phyloP scores from a whole-genome alignment of 768 basidiomycete genomes.

The Tephrocybe sp. region DNA sequence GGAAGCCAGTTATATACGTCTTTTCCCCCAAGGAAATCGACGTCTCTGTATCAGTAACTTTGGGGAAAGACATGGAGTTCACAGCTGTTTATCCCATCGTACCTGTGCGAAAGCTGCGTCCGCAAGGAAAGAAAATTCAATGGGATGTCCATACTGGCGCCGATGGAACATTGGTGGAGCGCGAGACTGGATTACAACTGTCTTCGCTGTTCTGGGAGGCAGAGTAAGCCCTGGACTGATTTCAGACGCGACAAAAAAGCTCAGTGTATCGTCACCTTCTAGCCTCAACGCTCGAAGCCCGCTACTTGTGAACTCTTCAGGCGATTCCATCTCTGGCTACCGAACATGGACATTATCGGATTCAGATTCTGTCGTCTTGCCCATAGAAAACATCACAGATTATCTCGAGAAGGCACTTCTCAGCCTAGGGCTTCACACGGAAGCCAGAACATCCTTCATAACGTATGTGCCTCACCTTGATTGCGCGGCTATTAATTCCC shows the following conservation, averaged over 20 bases:
- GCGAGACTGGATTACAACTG: slow-evolving; percentile 24
- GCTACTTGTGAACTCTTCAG: not conserved
- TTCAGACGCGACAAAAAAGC: too few relatives aligned
- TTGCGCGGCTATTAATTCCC: not conserved
- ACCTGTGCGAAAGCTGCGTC: slow-evolving; percentile 17
- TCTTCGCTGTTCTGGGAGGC: slow-evolving; percentile 42
- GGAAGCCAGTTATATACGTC: slow-evolving; percentile 38
- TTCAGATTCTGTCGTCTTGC: slow-evolving; percentile 29
- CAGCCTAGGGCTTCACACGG: slow-evolving; percentile 37
- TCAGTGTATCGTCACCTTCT: not conserved
- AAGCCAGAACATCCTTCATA: slow-evolving; percentile 47
- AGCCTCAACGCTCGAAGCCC: slow-evolving; percentile 6
- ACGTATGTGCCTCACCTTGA: slow-evolving; percentile 27
- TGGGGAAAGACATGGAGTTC: slow-evolving; percentile 32
- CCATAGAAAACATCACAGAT: slow-evolving; percentile 24
- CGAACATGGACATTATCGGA: slow-evolving; percentile 19
- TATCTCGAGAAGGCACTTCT: slow-evolving; percentile 35
- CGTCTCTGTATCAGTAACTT: slow-evolving; percentile 28
- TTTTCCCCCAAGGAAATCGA: slow-evolving; percentile 27
- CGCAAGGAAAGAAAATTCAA: slow-evolving; percentile 21
- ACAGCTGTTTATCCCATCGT: slow-evolving; percentile 35
- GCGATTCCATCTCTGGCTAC: slow-evolving; percentile 2
- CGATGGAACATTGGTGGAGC: slow-evolving; percentile 31
- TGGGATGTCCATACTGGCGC: slow-evolving; percentile 32
- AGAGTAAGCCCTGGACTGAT: slow-evolving; percentile 21